phyloP scores from a whole-genome alignment of 2,329 filamentous ascomycete genomes.

The Beauveria sp. region DNA sequence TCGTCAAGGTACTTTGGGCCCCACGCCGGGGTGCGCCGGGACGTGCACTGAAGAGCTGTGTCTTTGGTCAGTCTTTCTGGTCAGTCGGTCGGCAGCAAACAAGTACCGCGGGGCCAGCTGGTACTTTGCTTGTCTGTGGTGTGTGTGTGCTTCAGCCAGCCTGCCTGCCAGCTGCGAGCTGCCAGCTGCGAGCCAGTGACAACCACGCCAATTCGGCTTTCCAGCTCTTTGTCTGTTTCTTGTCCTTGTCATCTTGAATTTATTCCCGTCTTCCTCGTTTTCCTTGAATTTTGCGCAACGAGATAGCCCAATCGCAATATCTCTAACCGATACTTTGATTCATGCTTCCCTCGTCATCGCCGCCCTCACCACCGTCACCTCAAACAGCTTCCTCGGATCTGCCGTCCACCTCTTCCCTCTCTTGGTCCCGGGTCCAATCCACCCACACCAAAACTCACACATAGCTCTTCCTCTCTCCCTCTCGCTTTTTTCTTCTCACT shows the following conservation, averaged over 20 bases:
- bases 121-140: background rate
- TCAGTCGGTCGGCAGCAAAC: too few species aligned
- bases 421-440: constrained; percentile 8
- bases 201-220: constrained; percentile 8
- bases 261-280: background rate
- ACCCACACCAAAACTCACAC: constrained; percentile 11
- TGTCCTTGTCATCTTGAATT: background rate
- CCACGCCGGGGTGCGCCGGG: background rate
- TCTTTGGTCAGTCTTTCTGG: background rate
- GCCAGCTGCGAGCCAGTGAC: background rate
- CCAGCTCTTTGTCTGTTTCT: background rate
- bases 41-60: background rate
- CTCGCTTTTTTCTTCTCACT: background rate
- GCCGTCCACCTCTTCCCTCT: constrained; percentile 1
- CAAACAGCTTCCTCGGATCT: constrained; percentile 7
- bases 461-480: background rate
- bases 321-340: background rate
- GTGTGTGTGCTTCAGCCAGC: background rate
- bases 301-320: background rate
- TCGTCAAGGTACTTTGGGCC: background rate
- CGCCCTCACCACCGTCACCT: background rate
- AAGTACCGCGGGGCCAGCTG: background rate
- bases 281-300: background rate
- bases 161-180: background rate
- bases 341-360: background rate